Conservation (phyloP, 768 basidiomycete genomes). For the Amanita muscaria region DNA sequence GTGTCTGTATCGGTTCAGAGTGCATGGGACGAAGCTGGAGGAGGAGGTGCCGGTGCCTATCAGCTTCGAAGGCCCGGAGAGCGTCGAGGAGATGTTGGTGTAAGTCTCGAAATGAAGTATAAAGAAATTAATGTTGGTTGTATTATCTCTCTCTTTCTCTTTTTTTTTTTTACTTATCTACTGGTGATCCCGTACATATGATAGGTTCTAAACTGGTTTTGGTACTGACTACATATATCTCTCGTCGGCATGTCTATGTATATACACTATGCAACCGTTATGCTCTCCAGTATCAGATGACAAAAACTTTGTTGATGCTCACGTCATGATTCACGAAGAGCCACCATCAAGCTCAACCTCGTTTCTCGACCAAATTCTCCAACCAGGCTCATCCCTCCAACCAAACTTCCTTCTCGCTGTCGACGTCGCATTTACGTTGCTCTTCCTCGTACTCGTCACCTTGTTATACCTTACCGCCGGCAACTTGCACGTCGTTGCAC, state of each 20-base stretch:
- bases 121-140: constrained; percentile 1
- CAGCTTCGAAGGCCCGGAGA: constrained; percentile 14
- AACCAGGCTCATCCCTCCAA: constrained; percentile 69
- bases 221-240: too few relatives aligned
- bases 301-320: too few relatives aligned
- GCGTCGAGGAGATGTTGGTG: constrained; percentile 12
- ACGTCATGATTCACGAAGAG: too few relatives aligned
- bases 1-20: constrained; percentile 81
- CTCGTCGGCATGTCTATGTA: too few relatives aligned
- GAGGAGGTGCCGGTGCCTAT: constrained; percentile 20
- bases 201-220: constrained; percentile 2
- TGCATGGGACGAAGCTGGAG: constrained; percentile 55
- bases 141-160: constrained; percentile 10
- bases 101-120: neutral
- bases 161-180: constrained; percentile 4
- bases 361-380: constrained; percentile 52
- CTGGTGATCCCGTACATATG: constrained; percentile 8
- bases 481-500: constrained; percentile 56
- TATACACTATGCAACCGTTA: neutral
- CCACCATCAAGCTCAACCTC: too few relatives aligned
- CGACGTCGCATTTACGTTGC: constrained; percentile 48
- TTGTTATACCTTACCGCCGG: constrained; percentile 55
- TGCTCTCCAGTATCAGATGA: too few relatives aligned
- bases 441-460: constrained; percentile 50
- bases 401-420: constrained; percentile 58